Evolutionary conservation across 306 rosid genomes (phyloP).

Genomic region (Prunus mira): DNA sequence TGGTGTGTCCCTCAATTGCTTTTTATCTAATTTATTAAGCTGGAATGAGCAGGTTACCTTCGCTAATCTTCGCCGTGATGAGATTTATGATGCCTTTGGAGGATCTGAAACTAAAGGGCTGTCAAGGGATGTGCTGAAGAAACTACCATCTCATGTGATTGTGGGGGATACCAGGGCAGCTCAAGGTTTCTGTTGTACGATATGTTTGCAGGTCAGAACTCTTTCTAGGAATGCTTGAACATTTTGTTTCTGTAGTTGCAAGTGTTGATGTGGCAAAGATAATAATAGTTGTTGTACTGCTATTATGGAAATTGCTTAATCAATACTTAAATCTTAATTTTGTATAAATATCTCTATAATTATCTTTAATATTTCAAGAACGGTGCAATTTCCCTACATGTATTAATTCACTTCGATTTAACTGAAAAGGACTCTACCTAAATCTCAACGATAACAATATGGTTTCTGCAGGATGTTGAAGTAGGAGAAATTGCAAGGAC

Average conservation of each 20-base stretch:
- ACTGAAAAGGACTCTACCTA: neutral
- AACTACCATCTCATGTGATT: conserved; percentile 54
- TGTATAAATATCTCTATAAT: neutral
- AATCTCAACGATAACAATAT: neutral
- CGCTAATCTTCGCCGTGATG: conserved; percentile 40
- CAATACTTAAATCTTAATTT: neutral
- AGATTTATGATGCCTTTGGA: conserved; percentile 41
- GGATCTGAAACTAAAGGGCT: conserved; percentile 51
- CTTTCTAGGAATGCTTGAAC: neutral
- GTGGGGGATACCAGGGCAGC: conserved; percentile 45
- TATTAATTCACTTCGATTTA: neutral
- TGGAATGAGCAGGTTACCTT: conserved; percentile 49
- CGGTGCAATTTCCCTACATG: neutral
- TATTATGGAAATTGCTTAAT: neutral
- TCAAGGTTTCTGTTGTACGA: conserved; percentile 47
- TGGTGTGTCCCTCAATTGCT: neutral
- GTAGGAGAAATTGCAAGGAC: conserved; percentile 64
- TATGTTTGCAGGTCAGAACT: conserved; percentile 72
- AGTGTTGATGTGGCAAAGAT: neutral
- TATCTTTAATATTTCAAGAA: neutral
- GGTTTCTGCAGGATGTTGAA: conserved; percentile 52
- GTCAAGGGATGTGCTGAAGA: conserved; percentile 55
- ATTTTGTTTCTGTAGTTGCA: neutral
- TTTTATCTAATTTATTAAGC: conserved; percentile 3
- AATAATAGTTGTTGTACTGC: neutral